Evolutionary conservation across 495 filamentous ascomycete genomes (phyloP).

Genomic region (Annulohypoxylon bovei): DNA sequence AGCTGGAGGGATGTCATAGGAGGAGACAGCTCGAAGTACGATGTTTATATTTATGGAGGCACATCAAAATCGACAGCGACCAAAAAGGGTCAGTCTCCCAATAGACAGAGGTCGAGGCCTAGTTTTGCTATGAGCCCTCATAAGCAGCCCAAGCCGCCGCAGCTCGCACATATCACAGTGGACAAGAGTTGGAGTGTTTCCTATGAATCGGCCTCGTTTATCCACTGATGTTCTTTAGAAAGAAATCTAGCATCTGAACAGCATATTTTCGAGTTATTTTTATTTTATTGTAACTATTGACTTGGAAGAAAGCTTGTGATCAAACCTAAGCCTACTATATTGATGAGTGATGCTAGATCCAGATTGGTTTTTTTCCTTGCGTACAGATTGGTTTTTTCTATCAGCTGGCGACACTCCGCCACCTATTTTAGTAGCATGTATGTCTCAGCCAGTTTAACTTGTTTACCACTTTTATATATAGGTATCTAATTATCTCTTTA

Average conservation of each 20-base stretch:
- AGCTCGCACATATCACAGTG: slow-evolving; percentile 6
- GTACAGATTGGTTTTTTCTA: too few species aligned
- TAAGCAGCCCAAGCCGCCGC: not conserved
- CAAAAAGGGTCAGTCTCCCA: not conserved
- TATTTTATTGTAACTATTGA: not conserved
- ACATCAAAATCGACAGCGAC: not conserved
- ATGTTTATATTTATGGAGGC: not conserved
- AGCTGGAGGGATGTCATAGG: not conserved
- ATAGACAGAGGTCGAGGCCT: not conserved
- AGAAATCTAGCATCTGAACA: slow-evolving; percentile 42
- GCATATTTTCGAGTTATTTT: not conserved
- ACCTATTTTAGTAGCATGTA: too few species aligned
- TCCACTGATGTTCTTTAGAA: not conserved
- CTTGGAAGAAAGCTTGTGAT: too few species aligned
- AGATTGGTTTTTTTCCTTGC: too few species aligned
- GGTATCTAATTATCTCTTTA: too few species aligned
- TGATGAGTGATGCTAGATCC: too few species aligned
- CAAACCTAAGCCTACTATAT: too few species aligned
- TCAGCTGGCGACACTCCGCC: too few species aligned
- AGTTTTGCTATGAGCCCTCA: not conserved
- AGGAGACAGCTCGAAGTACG: not conserved
- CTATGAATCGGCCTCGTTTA: slow-evolving; percentile 2
- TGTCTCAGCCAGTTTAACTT: too few species aligned
- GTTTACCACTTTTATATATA: too few species aligned
- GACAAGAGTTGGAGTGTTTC: slow-evolving; percentile 21